A percentile compares a stretch with the other conserved stretches of the same genome.
phyloP scores from a whole-genome alignment of 306 rosid species.

The Corylus heterophylla region DNA sequence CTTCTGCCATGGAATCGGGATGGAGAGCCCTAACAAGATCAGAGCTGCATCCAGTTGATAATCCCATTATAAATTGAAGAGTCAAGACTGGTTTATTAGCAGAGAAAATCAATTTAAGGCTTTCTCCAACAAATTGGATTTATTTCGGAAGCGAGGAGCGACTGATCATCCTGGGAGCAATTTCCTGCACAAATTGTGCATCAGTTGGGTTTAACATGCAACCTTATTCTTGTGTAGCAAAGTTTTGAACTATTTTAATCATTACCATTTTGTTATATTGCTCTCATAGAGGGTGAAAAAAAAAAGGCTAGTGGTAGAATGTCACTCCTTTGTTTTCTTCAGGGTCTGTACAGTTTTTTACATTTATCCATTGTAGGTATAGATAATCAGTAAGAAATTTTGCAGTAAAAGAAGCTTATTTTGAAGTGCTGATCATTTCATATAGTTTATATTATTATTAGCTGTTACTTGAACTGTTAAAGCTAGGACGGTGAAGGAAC shows the following conservation, averaged over 20 bases:
- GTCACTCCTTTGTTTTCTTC: not conserved
- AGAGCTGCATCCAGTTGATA: conserved; percentile 41
- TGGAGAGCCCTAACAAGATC: conserved; percentile 37
- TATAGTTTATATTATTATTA: not conserved
- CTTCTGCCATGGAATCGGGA: conserved; percentile 49
- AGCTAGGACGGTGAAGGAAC: too few species aligned
- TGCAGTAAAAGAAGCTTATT: not conserved
- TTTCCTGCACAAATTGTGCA: conserved; percentile 1
- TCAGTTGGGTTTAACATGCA: not conserved
- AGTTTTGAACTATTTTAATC: not conserved
- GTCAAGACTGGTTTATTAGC: not conserved
- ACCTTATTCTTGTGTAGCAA: not conserved
- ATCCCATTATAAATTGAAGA: not conserved
- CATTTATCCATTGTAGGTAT: not conserved
- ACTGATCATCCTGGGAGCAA: not conserved
- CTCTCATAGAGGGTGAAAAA: not conserved
- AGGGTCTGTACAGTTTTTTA: not conserved
- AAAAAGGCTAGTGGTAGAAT: not conserved
- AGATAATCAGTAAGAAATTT: not conserved
- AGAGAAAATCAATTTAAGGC: not conserved
- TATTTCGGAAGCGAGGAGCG: not conserved
- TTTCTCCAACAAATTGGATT: not conserved
- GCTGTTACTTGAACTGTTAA: too few species aligned
- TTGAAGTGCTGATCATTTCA: not conserved
- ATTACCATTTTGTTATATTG: not conserved